Percentiles rank a stretch among this genome's conserved stretches.
Evolutionary conservation across 208 protist species (phyloP).

Genomic region (Endotrypanum monterogeii): DNA sequence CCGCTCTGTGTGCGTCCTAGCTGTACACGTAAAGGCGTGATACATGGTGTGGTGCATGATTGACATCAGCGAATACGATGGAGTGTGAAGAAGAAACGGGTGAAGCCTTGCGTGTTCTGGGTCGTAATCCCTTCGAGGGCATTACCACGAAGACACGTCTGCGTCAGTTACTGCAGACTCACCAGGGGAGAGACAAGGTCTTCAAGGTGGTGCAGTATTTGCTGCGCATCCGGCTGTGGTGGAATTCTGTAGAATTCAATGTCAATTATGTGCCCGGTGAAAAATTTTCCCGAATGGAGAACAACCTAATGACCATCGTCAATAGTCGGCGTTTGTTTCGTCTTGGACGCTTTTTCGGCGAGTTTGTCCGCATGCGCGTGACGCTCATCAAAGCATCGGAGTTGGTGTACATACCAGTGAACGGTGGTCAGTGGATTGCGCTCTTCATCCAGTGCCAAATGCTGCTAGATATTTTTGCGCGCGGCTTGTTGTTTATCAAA

Average conservation of each 20-base stretch:
- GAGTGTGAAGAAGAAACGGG: constrained; percentile 31
- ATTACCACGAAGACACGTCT: constrained; percentile 87
- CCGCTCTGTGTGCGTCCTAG: background rate
- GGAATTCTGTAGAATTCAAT: constrained; percentile 76
- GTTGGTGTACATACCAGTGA: constrained; percentile 84
- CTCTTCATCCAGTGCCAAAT: constrained; percentile 93
- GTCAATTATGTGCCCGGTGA: constrained; percentile 75
- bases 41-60: background rate
- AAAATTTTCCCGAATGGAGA: constrained; percentile 76
- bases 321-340: constrained; percentile 89
- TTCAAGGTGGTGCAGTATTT: constrained; percentile 92
- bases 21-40: background rate
- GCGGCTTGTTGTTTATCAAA: constrained; percentile 81
- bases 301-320: constrained; percentile 91
- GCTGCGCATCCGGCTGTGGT: constrained; percentile 81
- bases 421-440: constrained; percentile 76
- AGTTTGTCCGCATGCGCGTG: constrained; percentile 90
- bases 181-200: constrained; percentile 89
- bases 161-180: constrained; percentile 87
- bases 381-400: constrained; percentile 89
- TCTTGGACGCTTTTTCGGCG: constrained; percentile 86
- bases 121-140: constrained; percentile 83
- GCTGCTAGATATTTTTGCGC: constrained; percentile 86
- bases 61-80: constrained; percentile 16
- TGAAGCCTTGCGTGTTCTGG: constrained; percentile 78